Base-by-base conservation (phyloP, 1,284 basidiomycete genomes). In the Pterulicium gracile region DNA sequence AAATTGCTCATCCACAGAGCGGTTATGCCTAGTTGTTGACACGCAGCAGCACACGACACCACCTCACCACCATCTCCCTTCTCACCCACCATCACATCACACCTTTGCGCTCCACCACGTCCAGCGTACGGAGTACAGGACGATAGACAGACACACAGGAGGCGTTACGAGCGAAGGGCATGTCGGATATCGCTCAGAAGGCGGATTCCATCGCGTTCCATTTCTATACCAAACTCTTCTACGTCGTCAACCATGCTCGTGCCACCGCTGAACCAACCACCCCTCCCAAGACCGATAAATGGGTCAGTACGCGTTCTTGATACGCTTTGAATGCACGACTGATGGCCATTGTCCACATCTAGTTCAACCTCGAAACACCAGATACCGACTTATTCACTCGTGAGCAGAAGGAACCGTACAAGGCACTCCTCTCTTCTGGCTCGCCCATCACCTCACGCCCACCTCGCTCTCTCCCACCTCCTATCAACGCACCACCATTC, bases 361-460 rank as follows among this genome's bases (percentile, higher is more conserved):
- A 86, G 85, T 89, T 89, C 71, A 88, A 88, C 61, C 68, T 89
- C 47, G 85, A 88, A 61, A 84, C 77, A 1, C 79, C 72, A 35
- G 77, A 78, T 56, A 72, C 70, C 58, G 81, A 86, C 53, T 58
- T 72, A 17, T 82, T 79, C 62, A 77, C 70, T 53, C 77, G 76
- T 51, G 72, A 80, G 41, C 70, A 78, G 20, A 66, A 73, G 43
- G 70, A 70, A 43, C 61, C 70, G 10, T 87, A 82, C 63, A 74
- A 72, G 51, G 66, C 74, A 39, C 68, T 85, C 34, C 82, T 81
- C 3, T 54, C 57, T 47, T 62, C 57, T n/a, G 64, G 55, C 21
- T 59, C 58, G 18, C 68, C 61, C n/a, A n/a, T n/a, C n/a, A n/a
- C n/a, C n/a, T 17, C 39, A 12, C 27, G n/a, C 12, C 42, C 42